Evolutionary conservation across 768 basidiomycete genomes (phyloP).

Genomic region (Lyophyllum atratum): DNA sequence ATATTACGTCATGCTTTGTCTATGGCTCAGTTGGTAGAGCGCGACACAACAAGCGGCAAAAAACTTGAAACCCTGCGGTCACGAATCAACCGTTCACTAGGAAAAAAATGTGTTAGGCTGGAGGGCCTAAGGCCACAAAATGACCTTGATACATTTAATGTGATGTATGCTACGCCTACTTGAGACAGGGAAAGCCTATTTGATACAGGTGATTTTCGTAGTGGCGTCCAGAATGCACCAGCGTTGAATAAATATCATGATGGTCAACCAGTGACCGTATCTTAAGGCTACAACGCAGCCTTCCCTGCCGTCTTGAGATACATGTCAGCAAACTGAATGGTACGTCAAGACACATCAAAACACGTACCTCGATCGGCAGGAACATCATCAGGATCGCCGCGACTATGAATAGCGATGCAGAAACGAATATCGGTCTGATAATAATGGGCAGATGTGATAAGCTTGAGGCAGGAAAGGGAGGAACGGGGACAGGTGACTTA

Average conservation of each 20-base stretch:
- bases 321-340: background rate
- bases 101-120: no score
- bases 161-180: no score
- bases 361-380: conserved; percentile 49
- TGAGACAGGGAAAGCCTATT: no score
- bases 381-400: conserved; percentile 40
- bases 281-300: conserved; percentile 36
- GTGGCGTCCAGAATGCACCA: no score
- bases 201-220: no score
- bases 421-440: conserved; percentile 48
- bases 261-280: no score
- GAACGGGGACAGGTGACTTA: conserved; percentile 15
- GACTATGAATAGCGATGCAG: conserved; percentile 46
- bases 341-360: background rate
- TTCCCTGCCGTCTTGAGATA: conserved; percentile 31
- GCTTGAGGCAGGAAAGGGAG: background rate
- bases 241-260: no score
- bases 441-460: background rate
- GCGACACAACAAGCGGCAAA: conserved; percentile 11
- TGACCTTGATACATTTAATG: no score
- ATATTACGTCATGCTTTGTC: background rate
- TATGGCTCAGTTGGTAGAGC: conserved; percentile 19
- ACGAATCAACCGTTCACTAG: no score
- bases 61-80: no score
- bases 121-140: no score